Evolutionary conservation across 2,329 filamentous ascomycete species (phyloP).

Genomic region (Cercospora sp.): DNA sequence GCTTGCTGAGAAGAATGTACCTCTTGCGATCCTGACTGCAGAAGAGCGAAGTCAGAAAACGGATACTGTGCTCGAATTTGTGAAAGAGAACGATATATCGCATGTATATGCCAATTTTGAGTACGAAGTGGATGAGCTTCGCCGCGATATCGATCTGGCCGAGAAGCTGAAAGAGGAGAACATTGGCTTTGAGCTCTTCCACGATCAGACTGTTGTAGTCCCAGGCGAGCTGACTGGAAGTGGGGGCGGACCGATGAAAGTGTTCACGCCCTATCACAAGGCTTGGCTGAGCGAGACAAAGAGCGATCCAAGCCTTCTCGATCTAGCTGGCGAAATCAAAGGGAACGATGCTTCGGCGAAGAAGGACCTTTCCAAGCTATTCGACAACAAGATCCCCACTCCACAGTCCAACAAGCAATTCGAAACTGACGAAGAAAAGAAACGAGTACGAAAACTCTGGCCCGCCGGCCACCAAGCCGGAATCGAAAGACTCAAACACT

Average conservation of each 20-base stretch:
- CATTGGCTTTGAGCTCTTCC: slow-evolving; percentile 46
- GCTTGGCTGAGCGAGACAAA: slow-evolving; percentile 49
- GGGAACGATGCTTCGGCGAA: slow-evolving; percentile 49
- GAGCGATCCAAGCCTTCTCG: slow-evolving; percentile 45
- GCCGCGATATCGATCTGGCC: slow-evolving; percentile 53
- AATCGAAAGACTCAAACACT: slow-evolving; percentile 44
- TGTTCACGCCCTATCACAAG: slow-evolving; percentile 54
- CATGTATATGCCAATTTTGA: slow-evolving; percentile 63
- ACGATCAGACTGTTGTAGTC: slow-evolving; percentile 53
- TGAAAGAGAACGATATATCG: slow-evolving; percentile 47
- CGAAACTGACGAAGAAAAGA: slow-evolving; percentile 40
- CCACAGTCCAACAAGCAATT: slow-evolving; percentile 47
- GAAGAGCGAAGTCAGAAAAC: slow-evolving; percentile 47
- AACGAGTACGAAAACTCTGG: slow-evolving; percentile 47
- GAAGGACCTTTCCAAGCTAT: slow-evolving; percentile 56
- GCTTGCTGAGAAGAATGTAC: slow-evolving; percentile 51
- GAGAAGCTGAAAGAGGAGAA: slow-evolving; percentile 39
- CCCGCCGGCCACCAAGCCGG: slow-evolving; percentile 48
- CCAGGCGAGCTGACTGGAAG: slow-evolving; percentile 48
- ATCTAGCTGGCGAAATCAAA: slow-evolving; percentile 45
- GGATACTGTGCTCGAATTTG: slow-evolving; percentile 45
- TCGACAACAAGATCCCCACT: slow-evolving; percentile 51
- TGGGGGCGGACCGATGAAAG: slow-evolving; percentile 50
- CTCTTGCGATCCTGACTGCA: slow-evolving; percentile 48
- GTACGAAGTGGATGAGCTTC: slow-evolving; percentile 87